Conservation (phyloP, 768 basidiomycete species). For the Boletus subcaerulescens region DNA sequence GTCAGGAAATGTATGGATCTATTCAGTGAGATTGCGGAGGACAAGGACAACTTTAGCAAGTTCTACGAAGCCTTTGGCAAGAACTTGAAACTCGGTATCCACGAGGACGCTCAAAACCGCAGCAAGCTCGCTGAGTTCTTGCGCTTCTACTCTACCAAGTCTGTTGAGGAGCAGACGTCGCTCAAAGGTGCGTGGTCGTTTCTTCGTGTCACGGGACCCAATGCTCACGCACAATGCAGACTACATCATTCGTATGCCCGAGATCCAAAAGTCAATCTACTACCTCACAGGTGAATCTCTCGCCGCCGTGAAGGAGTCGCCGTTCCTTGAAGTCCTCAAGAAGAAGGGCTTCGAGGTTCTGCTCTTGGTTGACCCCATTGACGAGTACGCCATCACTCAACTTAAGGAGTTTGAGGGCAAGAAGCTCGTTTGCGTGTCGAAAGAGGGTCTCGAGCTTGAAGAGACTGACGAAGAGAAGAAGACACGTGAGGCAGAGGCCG, state of each 20-base stretch:
- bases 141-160: constrained; percentile 96
- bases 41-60: constrained; percentile 97
- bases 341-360: constrained; percentile 99
- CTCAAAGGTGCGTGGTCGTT: constrained; percentile 70
- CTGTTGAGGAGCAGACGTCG: constrained; percentile 84
- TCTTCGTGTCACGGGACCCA: background rate
- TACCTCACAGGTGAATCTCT: constrained; percentile 99
- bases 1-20: constrained; percentile 98
- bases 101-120: constrained; percentile 98
- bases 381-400: constrained; percentile 97
- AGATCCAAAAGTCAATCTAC: constrained; percentile 98
- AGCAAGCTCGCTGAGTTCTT: constrained; percentile 99
- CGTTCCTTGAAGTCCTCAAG: constrained; percentile 99
- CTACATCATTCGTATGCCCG: constrained; percentile 99
- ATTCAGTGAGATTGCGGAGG: constrained; percentile 95
- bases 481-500: constrained; percentile 78
- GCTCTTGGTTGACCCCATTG: constrained; percentile 96
- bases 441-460: constrained; percentile 98
- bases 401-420: constrained; percentile 99
- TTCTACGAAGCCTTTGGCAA: constrained; percentile 99
- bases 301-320: constrained; percentile 84
- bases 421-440: constrained; percentile 96
- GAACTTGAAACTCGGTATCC: constrained; percentile 99
- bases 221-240: constrained; percentile 43
- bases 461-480: constrained; percentile 99